Base-by-base conservation (phyloP, 2,329 filamentous ascomycete species). In the Magnaporthiopsis rhizophila region DNA sequence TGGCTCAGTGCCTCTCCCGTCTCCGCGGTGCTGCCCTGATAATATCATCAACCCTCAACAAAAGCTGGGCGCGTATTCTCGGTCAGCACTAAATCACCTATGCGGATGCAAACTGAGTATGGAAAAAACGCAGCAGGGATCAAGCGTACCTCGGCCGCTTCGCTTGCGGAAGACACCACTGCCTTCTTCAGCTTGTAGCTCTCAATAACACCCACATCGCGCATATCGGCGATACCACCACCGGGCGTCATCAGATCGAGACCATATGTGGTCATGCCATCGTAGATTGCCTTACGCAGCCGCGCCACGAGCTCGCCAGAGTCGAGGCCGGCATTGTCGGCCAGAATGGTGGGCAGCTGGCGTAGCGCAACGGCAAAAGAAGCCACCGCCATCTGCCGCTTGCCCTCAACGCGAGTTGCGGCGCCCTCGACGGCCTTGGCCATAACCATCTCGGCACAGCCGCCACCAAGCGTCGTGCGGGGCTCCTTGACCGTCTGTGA, bases 401-500 rank as follows among this genome's bases (percentile, higher is more conserved):
- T 99, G 75, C 95, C 95, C 70, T 95, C 92, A 9, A 97, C 90
- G 72, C 96, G 94, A 67, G 96, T 93, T 28, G 93, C 93, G 6
- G 92, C 92, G 66, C 90, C 90, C 74, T 97, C 94, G 28, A 99
- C 95, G 9, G 95, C 95, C 83, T 97, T 97, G 68, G 94, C 91
- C 95, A 99, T 99, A 70, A 96, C 81, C 94, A 98, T 98, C 85
- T 99, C 95, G 5, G 94, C 93, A 74, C 92, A 98, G 34, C 95
- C 95, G 73, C 95, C 95, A 63, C 95, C 95, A 3, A 99, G 87
- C 0, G 95, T 98, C 58, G 93, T 96, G 75, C 91, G 88, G 63
- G 95, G 95, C 78, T 97, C 93, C 76, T 90, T 91, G 71, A 99
- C 91, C 1, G 95, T 99, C 78, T 99, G 95, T 12, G 94, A 98